These are phyloP conservation scores for Parascedosporium putredinis DNA, from an alignment of 2,329 filamentous ascomycete genomes.

Conservation along the genomic window DNA sequence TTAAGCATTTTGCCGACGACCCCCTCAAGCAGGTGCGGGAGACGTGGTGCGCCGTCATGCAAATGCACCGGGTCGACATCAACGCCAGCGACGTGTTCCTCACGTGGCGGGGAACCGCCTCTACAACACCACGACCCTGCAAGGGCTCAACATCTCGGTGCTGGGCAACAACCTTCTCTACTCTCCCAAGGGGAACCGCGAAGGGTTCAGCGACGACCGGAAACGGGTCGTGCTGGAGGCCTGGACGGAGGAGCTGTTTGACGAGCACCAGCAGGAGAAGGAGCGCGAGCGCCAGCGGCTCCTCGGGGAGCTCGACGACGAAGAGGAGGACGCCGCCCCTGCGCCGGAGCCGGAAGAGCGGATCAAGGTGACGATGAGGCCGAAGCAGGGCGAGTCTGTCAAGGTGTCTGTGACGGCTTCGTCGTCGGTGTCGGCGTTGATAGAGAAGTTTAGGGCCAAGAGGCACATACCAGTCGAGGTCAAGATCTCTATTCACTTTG, in stretches of 20 bases:
- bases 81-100: conserved; percentile 54
- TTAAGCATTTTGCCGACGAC: conserved; percentile 58
- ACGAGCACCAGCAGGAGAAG: conserved; percentile 34
- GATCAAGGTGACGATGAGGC: conserved; percentile 43
- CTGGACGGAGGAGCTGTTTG: conserved; percentile 58
- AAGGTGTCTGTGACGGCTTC: conserved; percentile 40
- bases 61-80: conserved; percentile 34
- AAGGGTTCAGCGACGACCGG: conserved; percentile 38
- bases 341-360: conserved; percentile 20
- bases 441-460: conserved; percentile 48
- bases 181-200: conserved; percentile 24
- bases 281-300: conserved; percentile 35
- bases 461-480: conserved; percentile 39
- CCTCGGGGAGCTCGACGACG: conserved; percentile 28
- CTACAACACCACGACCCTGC: conserved; percentile 66
- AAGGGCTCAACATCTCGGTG: conserved; percentile 50
- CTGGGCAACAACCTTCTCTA: conserved; percentile 25
- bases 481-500: conserved; percentile 56
- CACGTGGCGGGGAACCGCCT: conserved; percentile 65
- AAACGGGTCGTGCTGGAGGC: conserved; percentile 64
- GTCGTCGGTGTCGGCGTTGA: conserved; percentile 52
- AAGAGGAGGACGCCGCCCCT: conserved; percentile 17
- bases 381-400: conserved; percentile 37
- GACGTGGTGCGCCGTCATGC: conserved; percentile 49
- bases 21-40: conserved; percentile 55